Conservation (phyloP, 345 rosid genomes). For the Salix exigua region DNA sequence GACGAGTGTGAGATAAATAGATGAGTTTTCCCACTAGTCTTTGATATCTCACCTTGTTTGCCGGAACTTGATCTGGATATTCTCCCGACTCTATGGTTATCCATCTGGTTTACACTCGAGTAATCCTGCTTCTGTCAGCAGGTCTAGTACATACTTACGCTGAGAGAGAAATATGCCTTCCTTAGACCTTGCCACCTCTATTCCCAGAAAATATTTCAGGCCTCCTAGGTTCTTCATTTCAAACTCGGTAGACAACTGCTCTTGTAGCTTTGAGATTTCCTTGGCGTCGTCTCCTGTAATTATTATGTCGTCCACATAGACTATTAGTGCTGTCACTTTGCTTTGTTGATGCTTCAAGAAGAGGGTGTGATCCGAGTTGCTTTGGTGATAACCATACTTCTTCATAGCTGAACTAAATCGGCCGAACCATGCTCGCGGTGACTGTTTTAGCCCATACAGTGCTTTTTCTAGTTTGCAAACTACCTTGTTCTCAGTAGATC, state of each 20-base stretch:
- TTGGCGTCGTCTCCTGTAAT: neutral
- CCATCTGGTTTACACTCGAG: neutral
- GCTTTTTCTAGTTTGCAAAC: too few relatives aligned
- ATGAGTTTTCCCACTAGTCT: too few relatives aligned
- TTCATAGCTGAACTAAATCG: neutral
- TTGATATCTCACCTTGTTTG: too few relatives aligned
- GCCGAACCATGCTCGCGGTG: neutral
- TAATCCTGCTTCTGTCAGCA: neutral
- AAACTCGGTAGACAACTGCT: neutral
- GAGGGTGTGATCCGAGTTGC: neutral
- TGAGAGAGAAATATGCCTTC: neutral
- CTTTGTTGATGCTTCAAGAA: neutral
- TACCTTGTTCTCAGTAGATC: rapidly evolving
- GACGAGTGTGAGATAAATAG: too few relatives aligned
- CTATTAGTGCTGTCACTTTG: neutral
- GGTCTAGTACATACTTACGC: neutral
- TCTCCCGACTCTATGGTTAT: neutral
- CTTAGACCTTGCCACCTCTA: neutral
- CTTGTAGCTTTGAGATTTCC: neutral
- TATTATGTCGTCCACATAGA: neutral
- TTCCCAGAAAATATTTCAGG: neutral
- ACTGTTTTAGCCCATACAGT: neutral
- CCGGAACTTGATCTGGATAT: too few relatives aligned
- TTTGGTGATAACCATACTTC: neutral
- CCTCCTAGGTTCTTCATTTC: neutral